Conservation (phyloP, 1,284 basidiomycete genomes). For the Cerrena zonata region DNA sequence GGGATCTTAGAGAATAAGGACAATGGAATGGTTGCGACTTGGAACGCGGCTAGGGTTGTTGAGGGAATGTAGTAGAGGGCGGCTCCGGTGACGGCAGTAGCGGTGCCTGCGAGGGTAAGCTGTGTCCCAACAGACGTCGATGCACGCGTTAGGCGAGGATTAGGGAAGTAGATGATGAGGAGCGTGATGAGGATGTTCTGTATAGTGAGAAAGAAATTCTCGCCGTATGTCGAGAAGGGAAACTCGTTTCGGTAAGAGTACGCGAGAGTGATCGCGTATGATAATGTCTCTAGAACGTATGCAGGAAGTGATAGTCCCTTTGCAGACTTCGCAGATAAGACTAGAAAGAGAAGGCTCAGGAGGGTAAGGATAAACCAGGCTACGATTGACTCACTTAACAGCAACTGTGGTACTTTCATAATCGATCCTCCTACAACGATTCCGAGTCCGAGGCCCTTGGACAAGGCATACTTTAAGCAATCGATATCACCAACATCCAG, state of each 20-base stretch:
- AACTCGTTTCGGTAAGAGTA: conserved; percentile 81
- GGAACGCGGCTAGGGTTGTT: conserved; percentile 55
- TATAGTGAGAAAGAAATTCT: conserved; percentile 82
- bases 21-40: conserved; percentile 77
- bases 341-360: conserved; percentile 29
- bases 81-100: conserved; percentile 37
- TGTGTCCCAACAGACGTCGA: conserved; percentile 15
- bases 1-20: conserved; percentile 83
- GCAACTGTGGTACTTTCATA: conserved; percentile 89
- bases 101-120: conserved; percentile 32
- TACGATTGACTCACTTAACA: conserved; percentile 55
- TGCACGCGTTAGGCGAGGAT: conserved; percentile 22
- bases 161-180: conserved; percentile 66
- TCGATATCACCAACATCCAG: conserved; percentile 76
- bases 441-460: conserved; percentile 87
- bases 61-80: conserved; percentile 49
- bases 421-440: conserved; percentile 91
- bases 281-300: conserved; percentile 78
- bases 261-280: conserved; percentile 81
- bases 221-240: conserved; percentile 93
- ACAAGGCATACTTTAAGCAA: conserved; percentile 87
- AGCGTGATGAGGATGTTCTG: conserved; percentile 81
- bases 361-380: not conserved
- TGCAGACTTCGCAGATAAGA: conserved; percentile 64
- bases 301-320: conserved; percentile 77